Conservation (phyloP, 75 land plant genomes). For the Sequoia sempervirens region DNA sequence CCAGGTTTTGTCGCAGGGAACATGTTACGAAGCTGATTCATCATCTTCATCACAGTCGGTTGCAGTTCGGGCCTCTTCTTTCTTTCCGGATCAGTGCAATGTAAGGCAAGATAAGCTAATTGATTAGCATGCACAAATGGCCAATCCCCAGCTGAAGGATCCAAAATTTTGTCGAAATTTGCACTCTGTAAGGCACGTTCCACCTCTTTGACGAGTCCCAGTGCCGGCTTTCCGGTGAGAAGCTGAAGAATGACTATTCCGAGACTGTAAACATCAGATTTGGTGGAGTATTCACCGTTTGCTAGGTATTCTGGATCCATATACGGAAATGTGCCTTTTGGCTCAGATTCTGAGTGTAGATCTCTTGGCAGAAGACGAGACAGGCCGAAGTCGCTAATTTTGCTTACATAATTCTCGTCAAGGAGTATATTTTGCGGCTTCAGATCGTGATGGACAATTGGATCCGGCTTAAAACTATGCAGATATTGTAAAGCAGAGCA, state of each 20-base stretch:
- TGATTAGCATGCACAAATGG: not conserved
- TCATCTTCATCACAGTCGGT: slow-evolving; percentile 35
- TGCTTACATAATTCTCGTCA: slow-evolving; percentile 17
- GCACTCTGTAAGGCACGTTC: slow-evolving; percentile 5
- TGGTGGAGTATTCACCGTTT: slow-evolving; percentile 2
- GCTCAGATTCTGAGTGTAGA: not conserved
- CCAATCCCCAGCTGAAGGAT: slow-evolving; percentile 15
- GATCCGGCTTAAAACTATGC: slow-evolving; percentile 6
- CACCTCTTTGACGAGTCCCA: slow-evolving; percentile 5
- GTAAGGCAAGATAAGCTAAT: slow-evolving; percentile 1
- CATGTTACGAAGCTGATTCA: not conserved
- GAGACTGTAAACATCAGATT: slow-evolving; percentile 17
- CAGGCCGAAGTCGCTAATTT: slow-evolving; percentile 24
- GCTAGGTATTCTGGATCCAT: slow-evolving; percentile 17
- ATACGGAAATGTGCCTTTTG: slow-evolving; percentile 9
- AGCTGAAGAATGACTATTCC: slow-evolving; percentile 26
- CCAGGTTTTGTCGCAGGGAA: not conserved
- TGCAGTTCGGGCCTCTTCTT: slow-evolving; percentile 44
- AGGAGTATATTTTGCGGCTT: slow-evolving; percentile 28
- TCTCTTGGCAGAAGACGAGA: slow-evolving; percentile 10
- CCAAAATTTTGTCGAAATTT: not conserved
- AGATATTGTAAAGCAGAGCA: slow-evolving; percentile 12
- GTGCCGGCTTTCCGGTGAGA: slow-evolving; percentile 18
- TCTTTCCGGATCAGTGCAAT: slow-evolving; percentile 21
- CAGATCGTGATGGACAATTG: slow-evolving; percentile 26